Conservation (phyloP, 2,329 filamentous ascomycete species). For the Monosporascus sp. region DNA sequence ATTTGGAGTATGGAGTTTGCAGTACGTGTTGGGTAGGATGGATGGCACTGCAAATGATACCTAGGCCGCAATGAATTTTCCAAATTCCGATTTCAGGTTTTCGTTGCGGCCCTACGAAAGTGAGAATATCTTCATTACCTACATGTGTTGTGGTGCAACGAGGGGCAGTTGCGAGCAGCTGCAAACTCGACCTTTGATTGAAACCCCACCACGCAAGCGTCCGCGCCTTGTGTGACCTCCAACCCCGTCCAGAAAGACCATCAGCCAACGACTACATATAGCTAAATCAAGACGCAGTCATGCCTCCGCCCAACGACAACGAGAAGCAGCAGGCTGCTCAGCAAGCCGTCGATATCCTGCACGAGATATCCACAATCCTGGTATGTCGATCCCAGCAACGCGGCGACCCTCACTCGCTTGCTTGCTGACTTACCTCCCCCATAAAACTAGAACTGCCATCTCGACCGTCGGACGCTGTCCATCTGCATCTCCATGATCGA, state of each 20-base stretch:
- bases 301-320: constrained; percentile 34
- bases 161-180: no score
- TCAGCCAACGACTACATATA: not conserved
- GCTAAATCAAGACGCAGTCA: not conserved
- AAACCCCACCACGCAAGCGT: no score
- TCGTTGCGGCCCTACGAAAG: no score
- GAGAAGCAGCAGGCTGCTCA: constrained; percentile 72
- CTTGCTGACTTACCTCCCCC: not conserved
- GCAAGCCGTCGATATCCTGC: constrained; percentile 75
- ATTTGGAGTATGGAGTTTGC: not conserved
- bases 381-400: constrained; percentile 44
- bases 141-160: no score
- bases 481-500: constrained; percentile 97
- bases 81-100: no score
- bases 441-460: constrained; percentile 71
- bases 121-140: no score
- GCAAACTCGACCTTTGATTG: no score
- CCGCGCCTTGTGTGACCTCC: no score
- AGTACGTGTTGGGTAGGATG: not conserved
- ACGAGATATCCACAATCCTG: constrained; percentile 83
- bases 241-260: constrained; percentile 3
- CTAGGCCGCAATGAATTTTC: constrained; percentile 12
- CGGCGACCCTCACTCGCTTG: not conserved
- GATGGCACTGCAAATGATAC: constrained; percentile 25
- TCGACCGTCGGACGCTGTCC: constrained; percentile 84